Conservation (phyloP, 441 rosid genomes). For the Aquilaria agallochum region DNA sequence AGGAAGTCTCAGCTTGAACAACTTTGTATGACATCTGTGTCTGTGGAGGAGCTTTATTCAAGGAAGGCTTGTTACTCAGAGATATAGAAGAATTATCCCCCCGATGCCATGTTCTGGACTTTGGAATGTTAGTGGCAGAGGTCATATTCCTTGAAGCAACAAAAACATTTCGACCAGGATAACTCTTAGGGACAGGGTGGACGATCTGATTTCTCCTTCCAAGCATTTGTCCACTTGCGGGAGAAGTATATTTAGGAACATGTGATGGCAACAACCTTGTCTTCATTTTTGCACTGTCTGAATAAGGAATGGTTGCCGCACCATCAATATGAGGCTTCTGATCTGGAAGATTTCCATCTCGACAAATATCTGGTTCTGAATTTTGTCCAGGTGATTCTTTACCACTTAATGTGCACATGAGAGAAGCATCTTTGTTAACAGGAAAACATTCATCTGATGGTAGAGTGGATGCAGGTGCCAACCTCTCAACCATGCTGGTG, state of each 20-base stretch:
- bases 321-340: conserved; percentile 32
- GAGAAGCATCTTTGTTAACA: conserved; percentile 9
- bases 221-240: conserved; percentile 23
- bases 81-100: conserved; percentile 30
- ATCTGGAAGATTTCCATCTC: conserved; percentile 23
- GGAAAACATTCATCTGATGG: conserved; percentile 33
- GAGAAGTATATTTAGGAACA: conserved; percentile 24
- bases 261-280: conserved; percentile 18
- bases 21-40: conserved; percentile 33
- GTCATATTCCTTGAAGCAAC: conserved; percentile 34
- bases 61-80: conserved; percentile 37
- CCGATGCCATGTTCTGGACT: conserved; percentile 77
- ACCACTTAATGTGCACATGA: conserved; percentile 10
- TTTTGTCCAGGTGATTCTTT: conserved; percentile 25
- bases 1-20: conserved; percentile 40
- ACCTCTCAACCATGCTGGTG: conserved; percentile 31
- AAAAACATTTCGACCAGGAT: conserved; percentile 30
- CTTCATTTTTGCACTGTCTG: conserved; percentile 28
- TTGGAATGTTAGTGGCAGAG: conserved; percentile 36
- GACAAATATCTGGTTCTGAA: conserved; percentile 29
- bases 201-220: conserved; percentile 35
- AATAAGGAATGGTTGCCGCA: conserved; percentile 17
- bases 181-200: conserved; percentile 32
- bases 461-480: conserved; percentile 32
- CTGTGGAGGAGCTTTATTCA: conserved; percentile 33